A percentile compares a stretch with the other conserved stretches of the same genome.
Conservation (phyloP, 1,139 yeast species). For the Lodderomyces jiufengensis region DNA sequence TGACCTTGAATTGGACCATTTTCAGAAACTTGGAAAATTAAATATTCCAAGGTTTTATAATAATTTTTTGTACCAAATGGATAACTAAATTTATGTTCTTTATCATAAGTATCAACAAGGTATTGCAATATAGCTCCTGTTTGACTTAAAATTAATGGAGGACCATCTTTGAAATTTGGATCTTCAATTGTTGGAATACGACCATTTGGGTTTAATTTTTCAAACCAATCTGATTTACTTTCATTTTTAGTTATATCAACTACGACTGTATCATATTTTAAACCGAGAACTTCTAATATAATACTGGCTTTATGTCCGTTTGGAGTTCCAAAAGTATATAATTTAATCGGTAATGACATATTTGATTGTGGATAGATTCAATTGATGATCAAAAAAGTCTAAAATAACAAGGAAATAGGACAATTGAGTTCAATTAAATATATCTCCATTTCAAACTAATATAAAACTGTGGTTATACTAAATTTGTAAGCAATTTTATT, state of each 20-base stretch:
- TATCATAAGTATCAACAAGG: constrained; percentile 56
- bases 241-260: constrained; percentile 37
- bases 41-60: constrained; percentile 50
- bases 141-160: constrained; percentile 48
- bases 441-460: too few species aligned
- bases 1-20: constrained; percentile 64
- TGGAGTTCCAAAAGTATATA: constrained; percentile 50
- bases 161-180: constrained; percentile 16
- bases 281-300: constrained; percentile 43
- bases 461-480: too few species aligned
- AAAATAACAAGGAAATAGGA: too few species aligned
- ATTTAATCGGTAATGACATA: constrained; percentile 13
- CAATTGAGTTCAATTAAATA: too few species aligned
- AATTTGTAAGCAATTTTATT: too few species aligned
- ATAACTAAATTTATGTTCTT: constrained; percentile 46
- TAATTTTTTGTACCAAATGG: constrained; percentile 42
- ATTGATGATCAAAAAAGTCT: too few species aligned
- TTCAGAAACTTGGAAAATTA: constrained; percentile 56
- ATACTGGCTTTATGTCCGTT: constrained; percentile 54
- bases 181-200: constrained; percentile 57
- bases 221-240: constrained; percentile 53
- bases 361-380: too few species aligned
- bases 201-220: constrained; percentile 58
- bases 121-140: constrained; percentile 58
- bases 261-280: constrained; percentile 43